A percentile compares a stretch with the other conserved stretches of the same genome.
Conservation (phyloP, 2,329 filamentous ascomycete genomes). For the Penicillium italicum region DNA sequence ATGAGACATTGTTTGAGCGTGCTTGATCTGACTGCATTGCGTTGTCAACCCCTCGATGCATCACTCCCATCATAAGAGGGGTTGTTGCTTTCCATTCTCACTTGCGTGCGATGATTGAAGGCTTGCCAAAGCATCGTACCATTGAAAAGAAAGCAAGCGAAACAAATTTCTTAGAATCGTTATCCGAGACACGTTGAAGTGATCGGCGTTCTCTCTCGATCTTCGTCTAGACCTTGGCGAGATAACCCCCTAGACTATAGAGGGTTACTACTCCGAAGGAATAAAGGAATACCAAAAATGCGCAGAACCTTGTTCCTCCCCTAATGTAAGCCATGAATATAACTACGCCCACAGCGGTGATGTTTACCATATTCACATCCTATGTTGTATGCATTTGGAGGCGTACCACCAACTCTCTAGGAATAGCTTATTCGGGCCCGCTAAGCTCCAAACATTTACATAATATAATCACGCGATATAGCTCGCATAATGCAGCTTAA, state of each 20-base stretch:
- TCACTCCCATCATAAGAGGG: not conserved
- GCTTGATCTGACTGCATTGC: slow-evolving; percentile 2
- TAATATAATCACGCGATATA: not conserved
- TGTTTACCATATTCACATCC: not conserved
- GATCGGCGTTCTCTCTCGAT: not conserved
- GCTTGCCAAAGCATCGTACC: not conserved
- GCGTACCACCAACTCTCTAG: not conserved
- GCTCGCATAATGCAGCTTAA: not conserved
- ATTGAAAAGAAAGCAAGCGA: not conserved
- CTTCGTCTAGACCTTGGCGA: not conserved
- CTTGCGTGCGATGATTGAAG: not conserved
- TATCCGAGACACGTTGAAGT: not conserved
- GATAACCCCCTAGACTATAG: not conserved
- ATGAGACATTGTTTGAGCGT: not conserved
- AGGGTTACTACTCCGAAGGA: not conserved
- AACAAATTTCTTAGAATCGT: not conserved
- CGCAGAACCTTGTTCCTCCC: not conserved
- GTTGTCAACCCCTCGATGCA: not conserved
- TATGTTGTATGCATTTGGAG: not conserved
- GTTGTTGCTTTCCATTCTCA: not conserved
- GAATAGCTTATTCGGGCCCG: not conserved
- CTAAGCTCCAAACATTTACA: not conserved
- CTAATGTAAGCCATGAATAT: not conserved
- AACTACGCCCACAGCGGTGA: not conserved
- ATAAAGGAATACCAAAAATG: not conserved